phyloP scores from a whole-genome alignment of 768 basidiomycete genomes.

The Mycena rebaudengoi region DNA sequence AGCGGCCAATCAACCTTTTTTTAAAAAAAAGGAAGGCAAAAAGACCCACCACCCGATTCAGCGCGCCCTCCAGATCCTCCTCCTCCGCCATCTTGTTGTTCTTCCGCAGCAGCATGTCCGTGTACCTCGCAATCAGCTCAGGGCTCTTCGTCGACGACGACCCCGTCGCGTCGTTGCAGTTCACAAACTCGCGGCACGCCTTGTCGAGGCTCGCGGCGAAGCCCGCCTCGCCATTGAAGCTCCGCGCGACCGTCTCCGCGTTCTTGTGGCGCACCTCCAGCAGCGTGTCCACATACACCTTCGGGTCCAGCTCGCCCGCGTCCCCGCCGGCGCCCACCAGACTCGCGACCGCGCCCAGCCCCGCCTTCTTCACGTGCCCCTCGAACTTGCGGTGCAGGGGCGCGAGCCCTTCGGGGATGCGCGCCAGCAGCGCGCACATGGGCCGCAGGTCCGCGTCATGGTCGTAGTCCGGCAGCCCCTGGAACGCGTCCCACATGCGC shows the following conservation, averaged over 20 bases:
- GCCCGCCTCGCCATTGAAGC: constrained; percentile 91
- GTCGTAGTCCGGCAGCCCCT: constrained; percentile 88
- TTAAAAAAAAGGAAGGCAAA: constrained; percentile 28
- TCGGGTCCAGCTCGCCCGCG: constrained; percentile 76
- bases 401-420: constrained; percentile 90
- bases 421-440: constrained; percentile 93
- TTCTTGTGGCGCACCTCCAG: constrained; percentile 95
- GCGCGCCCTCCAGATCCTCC: constrained; percentile 85
- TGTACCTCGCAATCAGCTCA: constrained; percentile 91
- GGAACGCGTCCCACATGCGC: constrained; percentile 94
- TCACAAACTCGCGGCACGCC: constrained; percentile 96
- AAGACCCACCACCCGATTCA: constrained; percentile 86
- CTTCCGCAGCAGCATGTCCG: constrained; percentile 91
- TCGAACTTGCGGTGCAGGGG: constrained; percentile 93
- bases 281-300: constrained; percentile 92
- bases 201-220: constrained; percentile 94
- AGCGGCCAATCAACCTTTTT: constrained; percentile 34
- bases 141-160: constrained; percentile 85
- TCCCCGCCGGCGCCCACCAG: constrained; percentile 50
- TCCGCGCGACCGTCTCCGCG: constrained; percentile 84
- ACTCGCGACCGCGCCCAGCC: constrained; percentile 81
- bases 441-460: constrained; percentile 94
- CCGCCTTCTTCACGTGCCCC: constrained; percentile 92
- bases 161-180: constrained; percentile 90
- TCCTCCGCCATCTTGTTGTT: constrained; percentile 96